Base-by-base conservation (phyloP, 2,329 filamentous ascomycete genomes). In the Fusarium acutatum region DNA sequence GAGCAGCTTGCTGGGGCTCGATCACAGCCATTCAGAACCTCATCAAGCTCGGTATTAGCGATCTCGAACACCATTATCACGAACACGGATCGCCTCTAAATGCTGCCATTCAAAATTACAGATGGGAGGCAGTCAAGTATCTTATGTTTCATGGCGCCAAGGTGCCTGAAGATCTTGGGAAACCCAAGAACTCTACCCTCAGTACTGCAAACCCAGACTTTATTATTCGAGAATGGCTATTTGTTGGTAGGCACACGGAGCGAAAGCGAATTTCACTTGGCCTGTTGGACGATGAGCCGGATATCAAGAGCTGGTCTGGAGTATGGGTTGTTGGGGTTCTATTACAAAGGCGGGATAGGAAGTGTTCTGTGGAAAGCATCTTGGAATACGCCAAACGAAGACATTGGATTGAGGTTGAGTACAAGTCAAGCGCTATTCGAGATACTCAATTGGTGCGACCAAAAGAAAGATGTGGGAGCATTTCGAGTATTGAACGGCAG, bases 1-100 rank as follows among this genome's bases (percentile, higher is more conserved):
- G 28, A 49, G 60, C 60, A 17, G 34, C 41, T 4, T 60, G 60
- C 9, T 63, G 60, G 53, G 20, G 41, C 5, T 47, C 53, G 3
- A 28, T 47, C 3, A 11, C 32, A 3, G 28, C 41, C 18, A 63
- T 60, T 3, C 5, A 20, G 7, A 63, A 63, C n/a, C 8, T 63
- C 1, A 17, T 20, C 20, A 34, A 37, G 2, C 15, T 63, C 3
- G 53, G 53, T 4, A n/a, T 60, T 8, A 20, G n/a, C 14, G 15
- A 20, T 4, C 28, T 60, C 1, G 34, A 47, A 34, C 20, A 47
- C 4, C 9, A 26, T 5, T 60, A 28, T 7, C 5, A 7, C 4
- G 41, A 47, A 18, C 60, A 60, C 6, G 60, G 53, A 0, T 60
- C 30, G 14, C 24, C 61, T 6, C 13, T 64, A 1, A 40, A 61